Evolutionary conservation across 768 basidiomycete genomes (phyloP), one percentile per base, ranked within the genome.

Genomic region (Pulveroboletus frians): DNA sequence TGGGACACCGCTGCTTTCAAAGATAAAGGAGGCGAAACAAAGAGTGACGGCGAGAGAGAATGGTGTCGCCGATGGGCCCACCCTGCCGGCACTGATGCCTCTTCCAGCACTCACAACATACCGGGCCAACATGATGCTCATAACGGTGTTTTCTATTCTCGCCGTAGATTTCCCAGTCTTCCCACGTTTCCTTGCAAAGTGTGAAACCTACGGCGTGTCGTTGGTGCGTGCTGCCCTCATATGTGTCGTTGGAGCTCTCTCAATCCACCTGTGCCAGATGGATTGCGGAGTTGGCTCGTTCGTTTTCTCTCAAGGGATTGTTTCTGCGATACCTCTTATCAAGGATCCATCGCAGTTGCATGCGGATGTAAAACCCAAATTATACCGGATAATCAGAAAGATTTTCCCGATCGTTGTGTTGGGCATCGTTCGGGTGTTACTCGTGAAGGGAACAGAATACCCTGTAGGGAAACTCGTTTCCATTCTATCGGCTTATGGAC

Each of bases 261-360:
- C 43, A 29, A 54, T 39, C 43, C 9, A 38, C 42, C 47, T 36
- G 7, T 47, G 15, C 29, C 53, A 99, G 95, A 99, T 98, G 96
- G 96, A 99, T 62, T 69, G 93, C 11, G 96, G 96, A 10, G 95
- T 97, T 2, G 96, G 96, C 11, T 92, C 94, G 1, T 98, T 99
- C 55, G 91, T 98, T 11, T 98, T 96, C 66, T 93, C 95, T 0
- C 88, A 94, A 63, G 96, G 96, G 18, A 67, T 99, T 37, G 83
- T 93, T 5, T 92, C 92, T n/a, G 85, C 91, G 0, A 82, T 86
- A 38, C 85, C 91, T 1, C 65, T 92, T 23, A 69, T 94, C 27
- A 86, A 81, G 57, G 73, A 85, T 44, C 79, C 82, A 1, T 55
- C 61, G 1, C 71, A 83, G 57, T 67, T 88, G 38, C 73, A 67